These are phyloP conservation scores for carrot (Daucus carota) DNA, from an alignment of 129 eudicot species.

Conservation along the genomic window DNA sequence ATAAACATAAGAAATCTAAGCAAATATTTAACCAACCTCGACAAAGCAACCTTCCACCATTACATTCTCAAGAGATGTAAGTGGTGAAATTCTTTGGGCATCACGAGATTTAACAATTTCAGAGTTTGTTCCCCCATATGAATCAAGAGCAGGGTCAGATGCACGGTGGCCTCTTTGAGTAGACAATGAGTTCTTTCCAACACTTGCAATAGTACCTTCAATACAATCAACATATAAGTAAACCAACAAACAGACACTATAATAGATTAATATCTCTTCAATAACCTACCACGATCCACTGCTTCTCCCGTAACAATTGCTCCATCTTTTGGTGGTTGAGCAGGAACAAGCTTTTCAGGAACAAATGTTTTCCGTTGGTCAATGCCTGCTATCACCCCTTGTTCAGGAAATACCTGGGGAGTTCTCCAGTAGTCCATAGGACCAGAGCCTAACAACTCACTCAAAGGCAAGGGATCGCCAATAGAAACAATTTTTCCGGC, in stretches of 20 bases:
- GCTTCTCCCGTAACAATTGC: conserved; percentile 24
- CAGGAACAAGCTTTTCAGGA: conserved; percentile 21
- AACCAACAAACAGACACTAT: conserved; percentile 17
- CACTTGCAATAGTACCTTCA: conserved; percentile 20
- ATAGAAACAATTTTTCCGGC: conserved; percentile 79
- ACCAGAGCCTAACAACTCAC: conserved; percentile 48
- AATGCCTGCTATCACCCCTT: conserved; percentile 10
- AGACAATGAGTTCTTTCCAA: conserved; percentile 23
- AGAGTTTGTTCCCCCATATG: conserved; percentile 21
- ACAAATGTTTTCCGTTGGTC: conserved; percentile 14
- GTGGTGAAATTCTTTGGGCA: conserved; percentile 17
- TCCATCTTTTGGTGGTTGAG: conserved; percentile 20
- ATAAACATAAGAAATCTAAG: not conserved
- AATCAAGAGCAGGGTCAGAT: conserved; percentile 29
- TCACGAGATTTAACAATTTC: conserved; percentile 18
- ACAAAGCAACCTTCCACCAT: conserved; percentile 63
- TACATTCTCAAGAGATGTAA: conserved; percentile 23
- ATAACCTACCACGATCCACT: conserved; percentile 14
- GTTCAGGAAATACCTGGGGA: conserved; percentile 19
- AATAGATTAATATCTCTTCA: conserved; percentile 22
- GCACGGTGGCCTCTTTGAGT: conserved; percentile 14
- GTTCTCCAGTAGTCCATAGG: conserved; percentile 68
- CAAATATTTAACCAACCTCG: conserved; percentile 42
- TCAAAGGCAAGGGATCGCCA: conserved; percentile 57
- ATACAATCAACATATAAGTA: conserved; percentile 22